Evolutionary conservation across 2,329 filamentous ascomycete genomes (phyloP).

Genomic region (Hirsutella minnesotensis): DNA sequence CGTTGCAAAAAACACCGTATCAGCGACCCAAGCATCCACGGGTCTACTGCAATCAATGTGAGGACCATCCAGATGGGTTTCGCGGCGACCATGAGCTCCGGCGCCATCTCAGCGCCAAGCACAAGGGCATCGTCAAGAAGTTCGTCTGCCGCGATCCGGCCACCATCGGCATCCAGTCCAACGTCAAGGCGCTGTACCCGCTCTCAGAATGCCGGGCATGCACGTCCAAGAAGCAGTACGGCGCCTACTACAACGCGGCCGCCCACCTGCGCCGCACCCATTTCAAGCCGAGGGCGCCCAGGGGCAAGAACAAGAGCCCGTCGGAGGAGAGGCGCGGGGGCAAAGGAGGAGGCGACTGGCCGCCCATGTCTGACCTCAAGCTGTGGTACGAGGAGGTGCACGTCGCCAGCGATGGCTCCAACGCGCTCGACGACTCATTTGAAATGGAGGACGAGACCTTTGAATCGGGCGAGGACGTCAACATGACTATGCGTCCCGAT

Average conservation of each 20-base stretch:
- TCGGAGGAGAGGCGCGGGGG: slow-evolving; percentile 39
- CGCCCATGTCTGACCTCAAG: slow-evolving; percentile 44
- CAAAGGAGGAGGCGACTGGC: slow-evolving; percentile 42
- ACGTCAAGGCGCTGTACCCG: slow-evolving; percentile 46
- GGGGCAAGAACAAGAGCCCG: slow-evolving; percentile 28
- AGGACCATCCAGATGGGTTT: slow-evolving; percentile 65
- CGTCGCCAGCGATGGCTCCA: slow-evolving; percentile 28
- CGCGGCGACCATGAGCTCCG: slow-evolving; percentile 75
- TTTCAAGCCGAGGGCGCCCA: slow-evolving; percentile 55
- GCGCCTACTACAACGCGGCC: slow-evolving; percentile 88
- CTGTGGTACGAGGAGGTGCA: slow-evolving; percentile 46
- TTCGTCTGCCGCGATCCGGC: slow-evolving; percentile 46
- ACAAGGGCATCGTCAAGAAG: slow-evolving; percentile 43
- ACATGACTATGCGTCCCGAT: not conserved
- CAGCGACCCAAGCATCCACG: slow-evolving; percentile 58
- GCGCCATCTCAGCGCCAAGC: slow-evolving; percentile 54
- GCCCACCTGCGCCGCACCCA: slow-evolving; percentile 81
- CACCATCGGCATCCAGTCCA: slow-evolving; percentile 22
- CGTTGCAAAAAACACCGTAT: slow-evolving; percentile 31
- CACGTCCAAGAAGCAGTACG: slow-evolving; percentile 64
- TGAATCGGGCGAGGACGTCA: not conserved
- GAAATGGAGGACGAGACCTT: slow-evolving; percentile 17
- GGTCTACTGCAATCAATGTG: slow-evolving; percentile 59
- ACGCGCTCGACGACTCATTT: slow-evolving; percentile 18
- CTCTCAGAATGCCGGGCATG: slow-evolving; percentile 79